Evolutionary conservation across 768 basidiomycete species (phyloP).

Genomic region (Suillus luteus): DNA sequence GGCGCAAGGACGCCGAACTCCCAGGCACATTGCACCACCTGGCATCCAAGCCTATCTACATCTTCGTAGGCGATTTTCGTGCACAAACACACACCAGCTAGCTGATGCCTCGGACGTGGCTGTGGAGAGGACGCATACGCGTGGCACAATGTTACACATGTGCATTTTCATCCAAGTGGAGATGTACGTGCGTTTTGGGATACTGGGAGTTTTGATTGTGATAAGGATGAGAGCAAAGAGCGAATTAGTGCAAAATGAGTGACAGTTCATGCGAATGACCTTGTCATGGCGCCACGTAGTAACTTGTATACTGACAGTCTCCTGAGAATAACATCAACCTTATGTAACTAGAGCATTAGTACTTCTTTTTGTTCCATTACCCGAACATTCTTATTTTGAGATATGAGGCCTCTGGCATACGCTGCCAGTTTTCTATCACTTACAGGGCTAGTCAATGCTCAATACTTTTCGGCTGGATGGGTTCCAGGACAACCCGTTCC

Average conservation of each 20-base stretch:
- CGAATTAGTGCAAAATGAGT: not conserved
- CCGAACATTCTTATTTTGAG: conserved; percentile 26
- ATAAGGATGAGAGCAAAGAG: not conserved
- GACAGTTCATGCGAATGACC: not conserved
- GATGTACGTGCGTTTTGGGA: not conserved
- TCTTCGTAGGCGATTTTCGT: not conserved
- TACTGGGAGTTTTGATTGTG: not conserved
- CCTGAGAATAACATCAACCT: not conserved
- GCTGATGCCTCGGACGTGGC: not conserved
- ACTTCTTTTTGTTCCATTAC: conserved; percentile 21
- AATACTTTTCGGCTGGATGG: conserved; percentile 86
- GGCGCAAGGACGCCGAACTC: not conserved
- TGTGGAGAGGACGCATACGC: not conserved
- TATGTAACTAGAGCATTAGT: conserved; percentile 8
- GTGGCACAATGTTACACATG: not conserved
- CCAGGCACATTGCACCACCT: not conserved
- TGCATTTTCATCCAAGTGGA: not conserved
- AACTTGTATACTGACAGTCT: too few species aligned
- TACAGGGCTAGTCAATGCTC: conserved; percentile 43
- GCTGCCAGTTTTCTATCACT: conserved; percentile 31
- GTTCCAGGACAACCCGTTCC: conserved; percentile 63
- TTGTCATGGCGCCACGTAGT: not conserved
- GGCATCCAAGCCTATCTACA: not conserved
- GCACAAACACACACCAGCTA: not conserved
- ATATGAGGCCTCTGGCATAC: conserved; percentile 55